Percentiles rank a stretch among this genome's conserved stretches.
Evolutionary conservation across 805 yeast species (phyloP).

Genomic region (Grigorovia jiainica): DNA sequence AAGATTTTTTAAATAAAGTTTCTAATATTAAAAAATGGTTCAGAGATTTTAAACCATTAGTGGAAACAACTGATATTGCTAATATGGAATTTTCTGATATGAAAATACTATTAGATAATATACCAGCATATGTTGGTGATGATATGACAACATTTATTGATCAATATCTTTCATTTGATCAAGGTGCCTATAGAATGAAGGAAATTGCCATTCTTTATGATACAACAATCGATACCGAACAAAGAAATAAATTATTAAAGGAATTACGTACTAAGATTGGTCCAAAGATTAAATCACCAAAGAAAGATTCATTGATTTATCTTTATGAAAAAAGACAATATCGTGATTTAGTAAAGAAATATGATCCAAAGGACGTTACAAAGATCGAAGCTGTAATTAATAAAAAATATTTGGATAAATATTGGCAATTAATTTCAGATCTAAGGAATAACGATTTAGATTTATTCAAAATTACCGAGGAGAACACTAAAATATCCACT

Average conservation of each 20-base stretch:
- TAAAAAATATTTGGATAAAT: slow-evolving; percentile 5
- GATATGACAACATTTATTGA: slow-evolving; percentile 11
- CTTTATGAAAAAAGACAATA: slow-evolving; percentile 14
- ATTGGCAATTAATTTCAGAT: slow-evolving; percentile 7
- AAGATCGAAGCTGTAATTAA: slow-evolving; percentile 5
- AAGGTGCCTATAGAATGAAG: slow-evolving; percentile 18
- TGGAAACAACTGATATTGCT: slow-evolving; percentile 8
- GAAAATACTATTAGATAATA: slow-evolving; percentile 11
- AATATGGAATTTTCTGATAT: slow-evolving; percentile 13
- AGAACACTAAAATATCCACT: neutral
- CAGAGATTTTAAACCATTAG: slow-evolving; percentile 5
- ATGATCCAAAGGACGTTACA: slow-evolving; percentile 1
- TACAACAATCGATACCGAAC: slow-evolving; percentile 3
- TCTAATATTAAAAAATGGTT: slow-evolving; percentile 10
- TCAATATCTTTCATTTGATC: slow-evolving; percentile 9
- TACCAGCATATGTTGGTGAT: slow-evolving; percentile 9
- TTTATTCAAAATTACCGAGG: slow-evolving; percentile 6
- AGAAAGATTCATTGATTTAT: slow-evolving; percentile 21
- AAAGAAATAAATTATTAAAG: slow-evolving; percentile 10
- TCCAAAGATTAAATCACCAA: slow-evolving; percentile 9
- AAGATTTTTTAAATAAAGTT: slow-evolving; percentile 10
- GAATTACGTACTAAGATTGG: slow-evolving; percentile 9
- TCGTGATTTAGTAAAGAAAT: slow-evolving; percentile 5
- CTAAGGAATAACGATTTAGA: slow-evolving; percentile 6
- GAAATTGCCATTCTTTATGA: slow-evolving; percentile 21